Conservation (phyloP, 352 stramenopile species). For the Pythium utonaiense region DNA sequence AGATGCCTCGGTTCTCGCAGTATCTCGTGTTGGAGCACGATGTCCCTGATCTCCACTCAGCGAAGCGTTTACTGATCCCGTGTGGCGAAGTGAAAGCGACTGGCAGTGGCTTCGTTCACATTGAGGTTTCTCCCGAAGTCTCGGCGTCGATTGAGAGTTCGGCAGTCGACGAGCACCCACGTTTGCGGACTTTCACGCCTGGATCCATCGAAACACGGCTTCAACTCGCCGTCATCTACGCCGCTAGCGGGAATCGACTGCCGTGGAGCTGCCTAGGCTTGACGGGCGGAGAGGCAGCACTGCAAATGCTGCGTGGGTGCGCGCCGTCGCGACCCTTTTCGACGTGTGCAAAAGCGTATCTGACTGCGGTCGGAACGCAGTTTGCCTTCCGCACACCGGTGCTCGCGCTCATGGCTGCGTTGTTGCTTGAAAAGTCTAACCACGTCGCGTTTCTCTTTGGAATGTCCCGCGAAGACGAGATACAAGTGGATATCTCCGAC, state of each 20-base stretch:
- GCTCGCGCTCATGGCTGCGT: slow-evolving; percentile 31
- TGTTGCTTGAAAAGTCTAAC: slow-evolving; percentile 25
- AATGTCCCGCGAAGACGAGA: not conserved
- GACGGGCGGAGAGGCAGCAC: slow-evolving; percentile 42
- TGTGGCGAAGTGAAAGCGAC: not conserved
- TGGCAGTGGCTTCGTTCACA: slow-evolving; percentile 14
- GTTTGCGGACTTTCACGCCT: slow-evolving; percentile 29
- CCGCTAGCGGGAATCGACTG: slow-evolving; percentile 23
- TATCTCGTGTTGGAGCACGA: slow-evolving; percentile 11
- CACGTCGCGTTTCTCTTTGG: slow-evolving; percentile 9
- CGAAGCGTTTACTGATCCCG: not conserved
- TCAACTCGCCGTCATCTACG: slow-evolving; percentile 38
- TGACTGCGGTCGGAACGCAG: slow-evolving; percentile 22
- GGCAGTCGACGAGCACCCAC: slow-evolving; percentile 27
- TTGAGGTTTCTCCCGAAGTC: slow-evolving; percentile 13
- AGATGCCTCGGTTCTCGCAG: slow-evolving; percentile 9
- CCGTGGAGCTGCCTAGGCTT: slow-evolving; percentile 34
- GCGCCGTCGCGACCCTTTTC: slow-evolving; percentile 33
- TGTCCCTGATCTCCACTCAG: not conserved
- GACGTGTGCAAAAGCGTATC: slow-evolving; percentile 15
- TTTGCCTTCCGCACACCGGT: slow-evolving; percentile 41
- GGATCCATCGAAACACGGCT: slow-evolving; percentile 37
- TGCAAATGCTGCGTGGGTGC: slow-evolving; percentile 41
- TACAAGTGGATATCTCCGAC: not conserved
- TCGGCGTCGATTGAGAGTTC: not conserved